Conservation (phyloP, 2,329 filamentous ascomycete genomes). For the Sclerotinia trifoliorum region DNA sequence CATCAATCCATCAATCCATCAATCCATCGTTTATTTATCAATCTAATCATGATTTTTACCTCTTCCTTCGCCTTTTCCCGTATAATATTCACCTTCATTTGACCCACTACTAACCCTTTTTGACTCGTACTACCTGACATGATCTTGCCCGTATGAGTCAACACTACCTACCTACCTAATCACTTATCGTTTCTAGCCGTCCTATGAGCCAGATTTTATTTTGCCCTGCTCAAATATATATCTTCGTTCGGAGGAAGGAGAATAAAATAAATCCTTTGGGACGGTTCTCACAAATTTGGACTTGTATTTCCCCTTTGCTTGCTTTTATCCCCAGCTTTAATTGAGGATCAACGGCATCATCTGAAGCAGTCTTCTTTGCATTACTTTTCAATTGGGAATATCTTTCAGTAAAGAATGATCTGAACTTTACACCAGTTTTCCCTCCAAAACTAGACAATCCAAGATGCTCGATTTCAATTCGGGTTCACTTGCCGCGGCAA, state of each 20-base stretch:
- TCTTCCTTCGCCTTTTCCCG: neutral
- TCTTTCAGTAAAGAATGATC: conserved; percentile 9
- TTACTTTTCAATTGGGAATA: neutral
- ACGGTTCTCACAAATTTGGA: neutral
- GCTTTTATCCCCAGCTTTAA: neutral
- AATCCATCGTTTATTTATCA: no score
- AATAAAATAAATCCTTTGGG: neutral
- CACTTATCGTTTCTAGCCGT: neutral
- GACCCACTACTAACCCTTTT: neutral
- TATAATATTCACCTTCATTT: neutral
- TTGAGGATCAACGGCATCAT: neutral
- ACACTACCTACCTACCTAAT: neutral
- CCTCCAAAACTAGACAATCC: neutral
- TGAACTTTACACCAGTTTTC: neutral
- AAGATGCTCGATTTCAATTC: conserved; percentile 56
- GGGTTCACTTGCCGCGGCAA: conserved; percentile 32
- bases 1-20: no score
- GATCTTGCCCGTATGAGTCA: conserved; percentile 7
- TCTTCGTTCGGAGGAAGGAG: neutral
- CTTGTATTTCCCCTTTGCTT: neutral
- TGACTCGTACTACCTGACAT: neutral
- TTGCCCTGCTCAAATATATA: neutral
- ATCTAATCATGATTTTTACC: neutral
- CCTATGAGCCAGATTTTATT: neutral
- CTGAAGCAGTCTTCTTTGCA: neutral